phyloP scores from a whole-genome alignment of 2,329 filamentous ascomycete species.

The Acarospora socialis region DNA sequence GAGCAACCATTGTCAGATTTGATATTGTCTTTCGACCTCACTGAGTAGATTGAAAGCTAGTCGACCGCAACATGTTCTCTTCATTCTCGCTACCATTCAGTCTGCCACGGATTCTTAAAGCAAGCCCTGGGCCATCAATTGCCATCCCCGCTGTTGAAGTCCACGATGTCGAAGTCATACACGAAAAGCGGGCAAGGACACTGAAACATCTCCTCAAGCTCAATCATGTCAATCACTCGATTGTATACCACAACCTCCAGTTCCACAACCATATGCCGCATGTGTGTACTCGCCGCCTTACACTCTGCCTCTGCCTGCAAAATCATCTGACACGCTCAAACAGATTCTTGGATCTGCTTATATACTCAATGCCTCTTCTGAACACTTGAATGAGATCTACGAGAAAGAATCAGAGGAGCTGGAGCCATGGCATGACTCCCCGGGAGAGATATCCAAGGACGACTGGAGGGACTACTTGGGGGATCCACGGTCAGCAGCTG shows the following conservation, averaged over 20 bases:
- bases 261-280: constrained; percentile 79
- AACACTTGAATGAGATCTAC: constrained; percentile 67
- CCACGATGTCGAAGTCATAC: constrained; percentile 64
- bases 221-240: constrained; percentile 80
- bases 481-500: constrained; percentile 42
- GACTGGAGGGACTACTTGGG: constrained; percentile 85
- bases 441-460: constrained; percentile 63
- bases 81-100: constrained; percentile 11
- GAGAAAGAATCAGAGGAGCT: constrained; percentile 58
- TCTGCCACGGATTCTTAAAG: constrained; percentile 9
- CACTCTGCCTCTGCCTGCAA: constrained; percentile 11
- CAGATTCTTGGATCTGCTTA: constrained; percentile 71
- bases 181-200: constrained; percentile 65
- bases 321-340: neutral
- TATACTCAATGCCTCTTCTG: constrained; percentile 59
- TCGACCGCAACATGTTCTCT: no score
- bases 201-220: constrained; percentile 83
- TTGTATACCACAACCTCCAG: constrained; percentile 59
- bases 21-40: no score
- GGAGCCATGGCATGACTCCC: constrained; percentile 71
- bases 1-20: no score
- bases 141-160: constrained; percentile 54
- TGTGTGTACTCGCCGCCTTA: constrained; percentile 27
- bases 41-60: no score
- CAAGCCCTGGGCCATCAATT: constrained; percentile 15